Evolutionary conservation across 495 filamentous ascomycete genomes (phyloP), one percentile per base, ranked within the genome.

Genomic region (Aspergillus saccharolyticus): DNA sequence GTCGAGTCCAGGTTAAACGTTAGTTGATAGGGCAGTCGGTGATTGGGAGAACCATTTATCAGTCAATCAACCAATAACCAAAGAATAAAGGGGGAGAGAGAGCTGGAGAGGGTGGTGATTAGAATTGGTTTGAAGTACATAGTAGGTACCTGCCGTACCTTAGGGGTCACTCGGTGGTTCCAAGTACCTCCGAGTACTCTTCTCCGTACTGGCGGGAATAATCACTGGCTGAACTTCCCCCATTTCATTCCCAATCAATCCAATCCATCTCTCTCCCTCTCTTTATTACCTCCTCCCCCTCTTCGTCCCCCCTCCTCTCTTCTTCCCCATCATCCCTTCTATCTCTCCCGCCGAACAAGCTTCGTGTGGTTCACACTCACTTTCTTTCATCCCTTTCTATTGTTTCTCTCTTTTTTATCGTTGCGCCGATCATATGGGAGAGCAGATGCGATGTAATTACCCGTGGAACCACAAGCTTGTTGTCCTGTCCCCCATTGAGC

Each of bases 361-460:
- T 39, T 39, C 33, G 33, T 49, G 60, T 61, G 59, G 54, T 19
- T 20, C 33, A 56, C 6, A 20, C 50, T 42, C 25, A 4, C 25
- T 22, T 18, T 52, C 20, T 39, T 53, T 55, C 7, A 21, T 47
- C 54, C 47, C 48, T 53, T 42, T 33, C 19, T 15, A 44, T 22
- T 25, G 25, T 53, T 49, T 39, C 33, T 12, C 6, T 39, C 10
- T 39, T 39, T 12, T 12, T 5, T 42, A 51, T 52, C 46, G 43
- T 61, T 44, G 59, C n/a, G n/a, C 61, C 54, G 52, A 44, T 61
- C 56, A 53, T 53, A 63, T 46, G 51, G 60, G 55, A 51, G 49
- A 15, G 47, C 57, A 57, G 63, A 65, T 74, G 67, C 70, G 64
- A 75, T 76, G 70, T 74, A 65, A 74, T 67, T 62, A 54, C 52